phyloP scores from a whole-genome alignment of 1,284 basidiomycete species.

The Limonomyces culmigenus region DNA sequence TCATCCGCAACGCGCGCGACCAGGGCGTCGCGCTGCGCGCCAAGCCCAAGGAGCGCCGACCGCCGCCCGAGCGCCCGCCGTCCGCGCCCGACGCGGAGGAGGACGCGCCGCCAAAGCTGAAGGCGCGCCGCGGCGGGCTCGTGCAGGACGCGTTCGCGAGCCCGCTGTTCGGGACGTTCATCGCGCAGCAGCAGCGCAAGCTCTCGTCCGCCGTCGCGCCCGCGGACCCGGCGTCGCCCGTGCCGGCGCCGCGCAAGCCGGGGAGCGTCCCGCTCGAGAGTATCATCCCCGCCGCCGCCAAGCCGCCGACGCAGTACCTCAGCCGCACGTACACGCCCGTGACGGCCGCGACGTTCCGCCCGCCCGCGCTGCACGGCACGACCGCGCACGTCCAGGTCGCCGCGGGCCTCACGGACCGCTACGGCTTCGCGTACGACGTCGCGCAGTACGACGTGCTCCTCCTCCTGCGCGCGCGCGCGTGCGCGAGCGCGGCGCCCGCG shows the following conservation, averaged over 20 bases:
- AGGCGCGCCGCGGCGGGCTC: too few species aligned
- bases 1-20: constrained; percentile 61
- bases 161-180: constrained; percentile 41
- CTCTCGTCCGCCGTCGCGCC: constrained; percentile 13
- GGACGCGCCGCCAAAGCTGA: too few species aligned
- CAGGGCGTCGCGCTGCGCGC: constrained; percentile 41
- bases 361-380: constrained; percentile 34
- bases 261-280: constrained; percentile 77
- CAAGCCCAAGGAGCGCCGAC: constrained; percentile 25
- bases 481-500: constrained; percentile 60
- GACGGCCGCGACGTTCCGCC: constrained; percentile 45
- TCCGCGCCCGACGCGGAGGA: too few species aligned
- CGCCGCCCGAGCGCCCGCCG: too few species aligned
- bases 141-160: constrained; percentile 8
- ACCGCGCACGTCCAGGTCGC: constrained; percentile 34
- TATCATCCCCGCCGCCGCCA: constrained; percentile 72
- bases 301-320: constrained; percentile 76
- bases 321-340: constrained; percentile 56
- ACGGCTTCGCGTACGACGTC: constrained; percentile 89
- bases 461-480: constrained; percentile 56
- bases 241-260: constrained; percentile 9
- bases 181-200: constrained; percentile 32
- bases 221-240: background rate
- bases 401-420: constrained; percentile 75
- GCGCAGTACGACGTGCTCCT: constrained; percentile 68